Conservation (phyloP, 2,329 filamentous ascomycete species). For the Nemania diffusa region DNA sequence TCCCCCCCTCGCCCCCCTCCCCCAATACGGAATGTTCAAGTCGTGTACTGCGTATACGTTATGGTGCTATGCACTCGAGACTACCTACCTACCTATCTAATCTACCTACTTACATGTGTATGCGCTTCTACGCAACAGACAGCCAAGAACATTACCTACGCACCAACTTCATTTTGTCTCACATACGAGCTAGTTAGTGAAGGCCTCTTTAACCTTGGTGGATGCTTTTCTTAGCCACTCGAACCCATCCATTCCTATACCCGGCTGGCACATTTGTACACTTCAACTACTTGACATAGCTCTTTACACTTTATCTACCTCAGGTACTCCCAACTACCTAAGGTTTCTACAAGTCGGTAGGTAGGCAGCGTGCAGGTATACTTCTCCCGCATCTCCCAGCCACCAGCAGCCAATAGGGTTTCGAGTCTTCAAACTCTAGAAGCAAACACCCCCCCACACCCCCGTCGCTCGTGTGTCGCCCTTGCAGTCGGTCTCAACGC, state of each 20-base stretch:
- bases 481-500: slow-evolving; percentile 38
- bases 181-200: too few relatives aligned
- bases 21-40: slow-evolving; percentile 4
- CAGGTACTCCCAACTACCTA: not conserved
- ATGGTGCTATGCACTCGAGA: not conserved
- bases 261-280: slow-evolving; percentile 14
- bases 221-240: slow-evolving; percentile 4
- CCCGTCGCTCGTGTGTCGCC: slow-evolving; percentile 26
- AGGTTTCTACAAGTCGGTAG: too few relatives aligned
- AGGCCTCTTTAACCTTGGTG: not conserved
- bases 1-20: not conserved
- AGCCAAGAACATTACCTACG: too few relatives aligned
- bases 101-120: too few relatives aligned
- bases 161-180: too few relatives aligned
- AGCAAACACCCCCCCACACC: slow-evolving; percentile 13
- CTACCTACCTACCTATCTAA: not conserved
- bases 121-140: too few relatives aligned
- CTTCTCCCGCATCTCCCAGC: slow-evolving; percentile 4
- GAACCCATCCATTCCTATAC: slow-evolving; percentile 20
- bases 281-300: too few relatives aligned
- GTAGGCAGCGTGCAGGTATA: not conserved
- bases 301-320: not conserved
- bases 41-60: not conserved
- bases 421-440: slow-evolving; percentile 22
- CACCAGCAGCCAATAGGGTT: slow-evolving; percentile 27